Conservation (phyloP, 257 asterid genomes). For the Solanum chiquidenum region DNA sequence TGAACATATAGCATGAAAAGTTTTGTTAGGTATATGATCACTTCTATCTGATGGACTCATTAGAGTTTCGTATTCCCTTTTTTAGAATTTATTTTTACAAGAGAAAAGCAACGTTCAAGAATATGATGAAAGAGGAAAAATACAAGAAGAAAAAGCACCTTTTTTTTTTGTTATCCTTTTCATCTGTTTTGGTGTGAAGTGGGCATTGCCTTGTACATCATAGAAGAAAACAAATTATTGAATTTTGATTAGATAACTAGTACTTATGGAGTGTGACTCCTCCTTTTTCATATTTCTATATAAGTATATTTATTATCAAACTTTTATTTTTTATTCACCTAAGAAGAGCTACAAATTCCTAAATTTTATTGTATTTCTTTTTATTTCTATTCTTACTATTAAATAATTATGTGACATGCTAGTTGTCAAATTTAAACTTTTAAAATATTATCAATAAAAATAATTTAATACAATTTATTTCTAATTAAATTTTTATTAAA, state of each 20-base stretch:
- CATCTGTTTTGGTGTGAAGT: neutral
- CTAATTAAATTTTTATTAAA: neutral
- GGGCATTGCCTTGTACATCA: neutral
- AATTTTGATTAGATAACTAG: neutral
- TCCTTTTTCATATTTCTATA: neutral
- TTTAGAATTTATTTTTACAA: neutral
- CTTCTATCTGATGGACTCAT: neutral
- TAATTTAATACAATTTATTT: too few relatives aligned
- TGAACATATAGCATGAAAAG: neutral
- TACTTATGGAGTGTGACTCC: neutral
- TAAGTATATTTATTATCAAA: neutral
- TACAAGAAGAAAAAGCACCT: neutral
- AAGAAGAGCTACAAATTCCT: neutral
- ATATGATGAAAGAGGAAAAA: neutral
- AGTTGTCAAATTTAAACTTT: neutral
- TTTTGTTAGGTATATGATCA: neutral
- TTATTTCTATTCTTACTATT: neutral
- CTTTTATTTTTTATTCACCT: neutral
- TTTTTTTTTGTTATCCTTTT: neutral
- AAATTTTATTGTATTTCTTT: neutral
- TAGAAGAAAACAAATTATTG: neutral
- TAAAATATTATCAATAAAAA: too few relatives aligned
- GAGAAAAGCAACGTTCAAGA: neutral
- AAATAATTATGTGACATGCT: neutral
- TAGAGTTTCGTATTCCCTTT: neutral